Base-by-base conservation (phyloP, 2,329 filamentous ascomycete species). In the Monosporascus cannonballus region DNA sequence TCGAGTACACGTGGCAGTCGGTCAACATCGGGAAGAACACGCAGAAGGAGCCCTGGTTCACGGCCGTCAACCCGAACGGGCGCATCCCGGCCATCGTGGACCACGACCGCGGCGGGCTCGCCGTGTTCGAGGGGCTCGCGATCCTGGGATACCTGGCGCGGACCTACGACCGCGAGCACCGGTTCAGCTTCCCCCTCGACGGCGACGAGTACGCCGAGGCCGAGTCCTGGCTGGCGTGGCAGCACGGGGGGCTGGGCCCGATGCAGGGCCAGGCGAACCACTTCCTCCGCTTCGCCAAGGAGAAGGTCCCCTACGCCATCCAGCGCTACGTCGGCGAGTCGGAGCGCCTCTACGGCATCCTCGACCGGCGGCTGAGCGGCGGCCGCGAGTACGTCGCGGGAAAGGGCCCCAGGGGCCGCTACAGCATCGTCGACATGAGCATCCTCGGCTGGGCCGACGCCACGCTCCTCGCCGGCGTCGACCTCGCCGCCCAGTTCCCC, bases 321-420 rank as follows among this genome's bases (percentile, higher is more conserved):
- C 84, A 87, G 64, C 81, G 89, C 41, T 93, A 92, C 69, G 76
- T 86, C 50, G 89, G 87, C 62, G 89, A 93, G 74, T 83, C 84
- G 1, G 78, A 87, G 58, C 81, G 89, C 3, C 76, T 93, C 1
- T 92, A 91, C 69, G 79, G 85, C 24, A 76, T 92, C 20, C 76
- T 93, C 1, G 79, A 93, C 67, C 75, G 76, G 61, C 85, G 86
- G 50, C 81, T 93, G 15, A 61, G 61, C 22, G 42, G 22, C 15
- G 63, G 67, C 24, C 72, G 78, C 3, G 76, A 80, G 50, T 83
- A 72, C 56, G 63, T 83, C 6, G 79, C 76, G 3, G 85, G 85
- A 3, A 65, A 75, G 1, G 76, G 69, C 14, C 63, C 42, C 22
- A n/a, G 64, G 25, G 78, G 83, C 58, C 81, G 79, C 62, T 84